Percentiles rank a stretch among this genome's conserved stretches.
These are phyloP conservation scores for Chrysosphaeria jannelii DNA, from an alignment of 2,329 filamentous ascomycete species.

Conservation along the genomic window DNA sequence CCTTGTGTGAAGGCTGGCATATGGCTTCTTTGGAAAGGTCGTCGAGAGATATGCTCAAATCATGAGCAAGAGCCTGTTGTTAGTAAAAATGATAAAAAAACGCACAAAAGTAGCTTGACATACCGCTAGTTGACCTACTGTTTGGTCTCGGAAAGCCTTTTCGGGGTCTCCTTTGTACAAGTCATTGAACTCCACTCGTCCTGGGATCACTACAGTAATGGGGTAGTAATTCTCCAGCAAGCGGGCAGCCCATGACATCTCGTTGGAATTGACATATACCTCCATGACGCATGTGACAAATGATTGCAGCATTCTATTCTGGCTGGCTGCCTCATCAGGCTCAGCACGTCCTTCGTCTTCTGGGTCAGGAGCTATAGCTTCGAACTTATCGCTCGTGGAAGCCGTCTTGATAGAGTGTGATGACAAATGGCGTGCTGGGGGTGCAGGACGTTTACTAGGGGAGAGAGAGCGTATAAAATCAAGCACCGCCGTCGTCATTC, in stretches of 20 bases:
- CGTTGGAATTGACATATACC: constrained; percentile 33
- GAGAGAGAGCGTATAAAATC: constrained; percentile 40
- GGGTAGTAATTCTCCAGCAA: constrained; percentile 40
- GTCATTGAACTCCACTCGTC: constrained; percentile 26
- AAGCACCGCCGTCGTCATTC: constrained; percentile 38
- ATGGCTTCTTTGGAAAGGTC: no score
- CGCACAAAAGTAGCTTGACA: no score
- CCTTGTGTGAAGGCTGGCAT: no score
- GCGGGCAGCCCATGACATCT: constrained; percentile 29
- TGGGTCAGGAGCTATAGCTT: constrained; percentile 30
- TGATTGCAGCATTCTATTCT: constrained; percentile 34
- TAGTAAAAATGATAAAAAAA: no score
- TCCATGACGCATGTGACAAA: constrained; percentile 56
- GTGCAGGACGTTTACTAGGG: constrained; percentile 30
- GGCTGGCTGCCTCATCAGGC: constrained; percentile 27
- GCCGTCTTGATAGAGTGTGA: constrained; percentile 9
- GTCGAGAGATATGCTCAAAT: no score
- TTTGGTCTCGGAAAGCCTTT: constrained; percentile 28
- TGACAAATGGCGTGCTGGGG: constrained; percentile 15
- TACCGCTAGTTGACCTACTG: constrained; percentile 46
- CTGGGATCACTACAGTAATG: no score
- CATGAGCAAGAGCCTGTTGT: no score
- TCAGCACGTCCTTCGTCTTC: constrained; percentile 23
- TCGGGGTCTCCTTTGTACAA: constrained; percentile 30
- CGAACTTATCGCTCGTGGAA: constrained; percentile 15